phyloP scores from a whole-genome alignment of 169 alveolate genomes.

The Plasmodium gonderi region DNA sequence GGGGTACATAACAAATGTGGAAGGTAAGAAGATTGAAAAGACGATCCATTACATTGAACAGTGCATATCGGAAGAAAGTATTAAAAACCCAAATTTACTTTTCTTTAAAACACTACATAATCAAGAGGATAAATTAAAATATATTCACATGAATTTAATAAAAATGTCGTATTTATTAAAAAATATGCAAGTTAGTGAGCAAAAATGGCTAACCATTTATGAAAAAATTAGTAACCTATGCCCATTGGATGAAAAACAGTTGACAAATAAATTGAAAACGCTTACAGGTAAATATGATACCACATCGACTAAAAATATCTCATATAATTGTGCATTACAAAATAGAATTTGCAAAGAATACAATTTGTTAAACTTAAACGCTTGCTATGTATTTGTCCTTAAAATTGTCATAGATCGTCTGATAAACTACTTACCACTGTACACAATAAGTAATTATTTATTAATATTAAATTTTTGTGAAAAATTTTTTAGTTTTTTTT shows the following conservation, averaged over 20 bases:
- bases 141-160: not conserved
- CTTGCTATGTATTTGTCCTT: constrained; percentile 18
- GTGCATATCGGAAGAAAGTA: constrained; percentile 37
- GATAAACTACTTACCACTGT: constrained; percentile 17
- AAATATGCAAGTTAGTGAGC: constrained; percentile 29
- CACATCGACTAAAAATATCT: not conserved
- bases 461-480: constrained; percentile 28
- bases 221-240: constrained; percentile 7
- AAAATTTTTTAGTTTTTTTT: constrained; percentile 32
- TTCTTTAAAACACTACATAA: not conserved
- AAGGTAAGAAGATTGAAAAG: constrained; percentile 8
- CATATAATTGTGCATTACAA: not conserved
- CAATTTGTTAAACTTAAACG: constrained; percentile 7
- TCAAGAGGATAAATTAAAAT: not conserved
- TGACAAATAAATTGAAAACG: not conserved
- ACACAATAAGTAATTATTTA: constrained; percentile 8
- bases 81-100: constrained; percentile 11
- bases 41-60: constrained; percentile 25
- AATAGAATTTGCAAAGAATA: constrained; percentile 6
- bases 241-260: not conserved
- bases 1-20: not conserved
- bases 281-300: not conserved
- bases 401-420: not conserved
- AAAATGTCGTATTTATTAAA: constrained; percentile 52
- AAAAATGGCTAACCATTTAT: constrained; percentile 58